Conservation (phyloP, 2,329 filamentous ascomycete species). For the Bimuria novae-zelandiae region DNA sequence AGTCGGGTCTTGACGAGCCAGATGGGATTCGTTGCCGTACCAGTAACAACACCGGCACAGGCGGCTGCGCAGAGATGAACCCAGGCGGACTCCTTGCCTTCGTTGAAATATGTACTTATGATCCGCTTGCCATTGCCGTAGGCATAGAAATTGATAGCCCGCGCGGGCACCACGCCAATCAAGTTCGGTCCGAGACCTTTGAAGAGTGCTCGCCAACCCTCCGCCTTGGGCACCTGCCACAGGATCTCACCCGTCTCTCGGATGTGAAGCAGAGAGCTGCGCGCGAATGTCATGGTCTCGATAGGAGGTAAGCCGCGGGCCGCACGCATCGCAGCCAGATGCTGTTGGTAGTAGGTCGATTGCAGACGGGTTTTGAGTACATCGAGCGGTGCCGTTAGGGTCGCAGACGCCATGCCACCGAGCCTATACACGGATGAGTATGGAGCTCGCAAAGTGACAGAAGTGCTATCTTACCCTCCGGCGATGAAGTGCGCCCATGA, state of each 20-base stretch:
- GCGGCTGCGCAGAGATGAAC: constrained; percentile 80
- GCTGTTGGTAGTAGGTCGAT: constrained; percentile 90
- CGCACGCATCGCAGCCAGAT: constrained; percentile 71
- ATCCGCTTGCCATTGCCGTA: constrained; percentile 91
- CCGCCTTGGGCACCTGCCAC: constrained; percentile 74
- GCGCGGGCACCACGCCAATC: constrained; percentile 84
- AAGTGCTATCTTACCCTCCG: constrained; percentile 67
- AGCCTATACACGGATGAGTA: constrained; percentile 58
- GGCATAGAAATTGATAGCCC: constrained; percentile 91
- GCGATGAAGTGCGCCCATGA: constrained; percentile 93
- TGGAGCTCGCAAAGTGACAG: neutral
- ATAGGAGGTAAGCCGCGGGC: constrained; percentile 60
- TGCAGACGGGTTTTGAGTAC: constrained; percentile 92
- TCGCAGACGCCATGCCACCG: constrained; percentile 88
- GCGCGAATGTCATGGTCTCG: constrained; percentile 65
- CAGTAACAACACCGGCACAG: constrained; percentile 79
- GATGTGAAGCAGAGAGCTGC: constrained; percentile 74
- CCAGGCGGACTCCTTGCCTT: constrained; percentile 70
- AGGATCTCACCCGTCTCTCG: constrained; percentile 86
- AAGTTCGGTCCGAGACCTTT: constrained; percentile 92
- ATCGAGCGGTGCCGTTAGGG: constrained; percentile 92
- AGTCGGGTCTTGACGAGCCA: constrained; percentile 95
- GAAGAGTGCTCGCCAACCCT: constrained; percentile 87
- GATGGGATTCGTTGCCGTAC: constrained; percentile 92
- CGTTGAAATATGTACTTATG: constrained; percentile 74